A percentile compares a stretch with the other conserved stretches of the same genome.
phyloP scores from a whole-genome alignment of 495 filamentous ascomycete species.

The Pseudotulostoma volvatum region DNA sequence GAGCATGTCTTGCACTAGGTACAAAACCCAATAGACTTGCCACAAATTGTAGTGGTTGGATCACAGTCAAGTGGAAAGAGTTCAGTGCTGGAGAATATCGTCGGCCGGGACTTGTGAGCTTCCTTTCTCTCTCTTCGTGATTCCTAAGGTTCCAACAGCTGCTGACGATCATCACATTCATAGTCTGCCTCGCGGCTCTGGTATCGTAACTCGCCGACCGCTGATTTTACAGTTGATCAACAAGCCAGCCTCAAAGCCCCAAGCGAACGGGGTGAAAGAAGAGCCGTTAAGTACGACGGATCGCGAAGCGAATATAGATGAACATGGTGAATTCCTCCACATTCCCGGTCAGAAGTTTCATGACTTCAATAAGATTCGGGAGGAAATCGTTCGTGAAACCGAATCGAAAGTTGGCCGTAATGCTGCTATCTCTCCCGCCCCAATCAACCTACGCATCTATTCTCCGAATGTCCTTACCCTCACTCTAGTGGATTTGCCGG shows the following conservation, averaged over 20 bases:
- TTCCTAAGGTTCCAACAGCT: constrained; percentile 9
- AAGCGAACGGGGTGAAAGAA: constrained; percentile 64
- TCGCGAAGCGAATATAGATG: constrained; percentile 75
- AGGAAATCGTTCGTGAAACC: constrained; percentile 95
- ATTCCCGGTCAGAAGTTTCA: constrained; percentile 96
- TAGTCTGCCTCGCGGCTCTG: constrained; percentile 92
- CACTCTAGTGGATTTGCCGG: constrained; percentile 93
- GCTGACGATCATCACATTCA: constrained; percentile 7
- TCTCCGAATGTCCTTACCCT: constrained; percentile 96
- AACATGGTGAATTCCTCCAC: constrained; percentile 98
- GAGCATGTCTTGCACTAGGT: too few species aligned
- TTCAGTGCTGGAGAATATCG: constrained; percentile 99
- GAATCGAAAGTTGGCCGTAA: constrained; percentile 92
- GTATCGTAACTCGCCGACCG: constrained; percentile 92
- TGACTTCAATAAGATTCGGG: constrained; percentile 98
- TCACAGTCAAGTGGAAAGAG: constrained; percentile 99
- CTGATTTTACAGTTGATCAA: constrained; percentile 98
- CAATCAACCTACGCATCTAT: constrained; percentile 95
- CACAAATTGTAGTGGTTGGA: constrained; percentile 96
- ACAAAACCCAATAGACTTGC: constrained; percentile 97
- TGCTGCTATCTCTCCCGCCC: constrained; percentile 86
- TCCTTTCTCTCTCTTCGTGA: constrained; percentile 6
- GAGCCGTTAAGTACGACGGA: constrained; percentile 53
- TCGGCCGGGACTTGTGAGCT: constrained; percentile 92
- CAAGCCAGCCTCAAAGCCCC: constrained; percentile 37